Conservation (phyloP, 1,284 basidiomycete genomes). For the Inonotus obliquus region DNA sequence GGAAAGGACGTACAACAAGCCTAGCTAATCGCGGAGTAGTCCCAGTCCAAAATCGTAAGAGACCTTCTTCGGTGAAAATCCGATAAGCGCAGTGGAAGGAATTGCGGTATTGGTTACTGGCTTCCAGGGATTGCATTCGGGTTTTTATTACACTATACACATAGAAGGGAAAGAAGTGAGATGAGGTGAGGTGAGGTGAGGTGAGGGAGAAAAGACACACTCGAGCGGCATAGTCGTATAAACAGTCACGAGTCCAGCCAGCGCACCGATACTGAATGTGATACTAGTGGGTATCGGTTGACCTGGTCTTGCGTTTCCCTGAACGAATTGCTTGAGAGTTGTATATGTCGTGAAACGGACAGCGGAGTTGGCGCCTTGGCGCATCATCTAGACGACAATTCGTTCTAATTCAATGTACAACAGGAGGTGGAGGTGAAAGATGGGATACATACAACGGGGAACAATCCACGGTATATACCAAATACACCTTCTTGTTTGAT, state of each 20-base stretch:
- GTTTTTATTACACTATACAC: conserved; percentile 86
- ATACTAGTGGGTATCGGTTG: conserved; percentile 83
- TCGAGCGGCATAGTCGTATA: conserved; percentile 94
- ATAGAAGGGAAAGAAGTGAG: not conserved
- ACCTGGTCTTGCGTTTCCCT: conserved; percentile 79
- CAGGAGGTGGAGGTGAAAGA: not conserved
- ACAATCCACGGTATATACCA: conserved; percentile 89
- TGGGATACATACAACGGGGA: conserved; percentile 74
- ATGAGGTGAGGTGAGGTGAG: not conserved
- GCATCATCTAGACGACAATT: conserved; percentile 69
- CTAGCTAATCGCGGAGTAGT: conserved; percentile 86
- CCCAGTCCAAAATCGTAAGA: conserved; percentile 91
- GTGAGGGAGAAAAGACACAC: conserved; percentile 33
- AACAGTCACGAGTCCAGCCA: conserved; percentile 93
- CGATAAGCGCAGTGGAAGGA: conserved; percentile 93
- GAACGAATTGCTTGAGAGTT: conserved; percentile 88
- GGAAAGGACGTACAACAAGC: conserved; percentile 63
- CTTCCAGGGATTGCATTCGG: conserved; percentile 92
- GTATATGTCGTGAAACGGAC: conserved; percentile 96
- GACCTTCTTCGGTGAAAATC: conserved; percentile 86
- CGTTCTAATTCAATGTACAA: not conserved
- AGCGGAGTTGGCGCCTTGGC: conserved; percentile 96
- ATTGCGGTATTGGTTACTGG: conserved; percentile 80
- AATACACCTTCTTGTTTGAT: conserved; percentile 78
- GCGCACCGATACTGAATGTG: conserved; percentile 92